Conservation (phyloP, 2,329 filamentous ascomycete species). For the Botrytis squamosa region DNA sequence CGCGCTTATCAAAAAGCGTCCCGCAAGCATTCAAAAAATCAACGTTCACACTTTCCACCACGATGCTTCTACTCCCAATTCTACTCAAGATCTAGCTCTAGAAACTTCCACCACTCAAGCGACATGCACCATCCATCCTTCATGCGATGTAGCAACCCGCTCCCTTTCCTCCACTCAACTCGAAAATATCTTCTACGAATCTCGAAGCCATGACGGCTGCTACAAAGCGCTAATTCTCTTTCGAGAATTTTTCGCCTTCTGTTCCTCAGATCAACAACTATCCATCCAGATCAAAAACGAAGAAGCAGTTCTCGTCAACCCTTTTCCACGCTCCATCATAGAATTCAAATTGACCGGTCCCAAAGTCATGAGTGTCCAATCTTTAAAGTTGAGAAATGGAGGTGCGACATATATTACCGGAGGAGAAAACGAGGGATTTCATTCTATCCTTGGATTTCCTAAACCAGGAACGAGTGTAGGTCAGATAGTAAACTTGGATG, state of each 20-base stretch:
- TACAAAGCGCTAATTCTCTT: conserved; percentile 19
- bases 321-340: background rate
- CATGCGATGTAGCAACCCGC: background rate
- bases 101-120: background rate
- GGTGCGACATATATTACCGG: background rate
- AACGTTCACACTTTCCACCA: background rate
- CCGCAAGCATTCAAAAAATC: background rate
- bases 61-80: background rate
- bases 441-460: background rate
- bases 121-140: background rate
- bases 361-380: background rate
- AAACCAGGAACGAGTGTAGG: background rate
- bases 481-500: background rate
- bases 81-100: background rate
- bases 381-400: background rate
- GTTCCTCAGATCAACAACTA: conserved; percentile 13
- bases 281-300: conserved; percentile 9
- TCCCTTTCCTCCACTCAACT: background rate
- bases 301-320: background rate
- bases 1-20: background rate
- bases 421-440: background rate
- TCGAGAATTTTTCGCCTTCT: conserved; percentile 14
- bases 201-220: conserved; percentile 17
- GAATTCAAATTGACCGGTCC: background rate
- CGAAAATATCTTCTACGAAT: conserved; percentile 18